These are phyloP conservation scores for Sutorius eximius DNA, from an alignment of 1,284 basidiomycete genomes.

Conservation along the genomic window DNA sequence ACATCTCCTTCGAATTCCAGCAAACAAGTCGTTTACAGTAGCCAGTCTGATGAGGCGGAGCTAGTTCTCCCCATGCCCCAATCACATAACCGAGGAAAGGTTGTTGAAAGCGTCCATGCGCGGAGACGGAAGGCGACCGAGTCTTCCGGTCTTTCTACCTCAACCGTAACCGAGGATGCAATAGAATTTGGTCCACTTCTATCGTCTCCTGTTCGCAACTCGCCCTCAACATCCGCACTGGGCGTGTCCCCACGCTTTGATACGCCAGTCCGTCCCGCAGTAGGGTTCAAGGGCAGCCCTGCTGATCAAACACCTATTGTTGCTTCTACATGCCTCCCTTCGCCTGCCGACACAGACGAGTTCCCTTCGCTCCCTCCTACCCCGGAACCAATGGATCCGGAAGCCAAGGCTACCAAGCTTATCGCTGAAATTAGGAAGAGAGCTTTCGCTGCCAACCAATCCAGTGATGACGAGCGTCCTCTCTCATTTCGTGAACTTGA, in stretches of 20 bases:
- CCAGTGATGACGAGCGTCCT: constrained; percentile 44
- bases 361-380: constrained; percentile 35
- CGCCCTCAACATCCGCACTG: not conserved
- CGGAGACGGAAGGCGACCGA: constrained; percentile 41
- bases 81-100: constrained; percentile 28
- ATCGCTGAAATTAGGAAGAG: constrained; percentile 63
- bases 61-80: constrained; percentile 36
- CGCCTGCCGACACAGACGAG: constrained; percentile 35
- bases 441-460: constrained; percentile 43
- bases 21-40: constrained; percentile 56
- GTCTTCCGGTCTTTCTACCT: constrained; percentile 7
- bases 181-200: constrained; percentile 31
- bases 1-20: constrained; percentile 22
- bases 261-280: not conserved
- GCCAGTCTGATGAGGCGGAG: constrained; percentile 68
- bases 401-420: constrained; percentile 53
- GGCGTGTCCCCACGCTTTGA: constrained; percentile 3
- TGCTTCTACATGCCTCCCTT: constrained; percentile 36
- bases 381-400: constrained; percentile 45
- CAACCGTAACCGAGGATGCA: not conserved
- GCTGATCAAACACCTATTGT: constrained; percentile 11
- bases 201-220: constrained; percentile 7
- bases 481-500: constrained; percentile 45
- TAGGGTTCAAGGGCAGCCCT: not conserved
- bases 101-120: constrained; percentile 41